These are phyloP conservation scores for Nasturtium officinale DNA, from an alignment of 345 rosid genomes.

Conservation along the genomic window DNA sequence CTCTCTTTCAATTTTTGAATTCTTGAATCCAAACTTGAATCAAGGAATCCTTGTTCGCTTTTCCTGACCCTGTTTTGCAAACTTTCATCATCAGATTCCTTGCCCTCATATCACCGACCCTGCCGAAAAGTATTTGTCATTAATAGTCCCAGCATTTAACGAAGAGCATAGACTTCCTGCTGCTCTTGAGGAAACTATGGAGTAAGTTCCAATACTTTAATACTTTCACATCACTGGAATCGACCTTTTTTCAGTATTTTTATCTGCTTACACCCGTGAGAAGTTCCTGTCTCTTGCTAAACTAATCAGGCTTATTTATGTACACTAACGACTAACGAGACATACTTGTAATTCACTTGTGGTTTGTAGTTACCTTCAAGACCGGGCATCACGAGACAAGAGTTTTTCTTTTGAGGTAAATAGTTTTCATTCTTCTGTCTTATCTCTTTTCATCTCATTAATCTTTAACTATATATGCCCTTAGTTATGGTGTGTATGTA, in stretches of 20 bases:
- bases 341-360: slow-evolving; percentile 20
- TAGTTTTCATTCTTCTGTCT: slow-evolving; percentile 15
- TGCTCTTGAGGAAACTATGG: slow-evolving; percentile 86
- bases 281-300: slow-evolving; percentile 21
- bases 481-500: not conserved
- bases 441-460: not conserved
- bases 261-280: slow-evolving; percentile 3
- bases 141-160: slow-evolving; percentile 87
- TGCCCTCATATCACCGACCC: slow-evolving; percentile 70
- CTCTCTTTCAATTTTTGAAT: not conserved
- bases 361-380: slow-evolving; percentile 77
- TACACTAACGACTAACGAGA: not conserved
- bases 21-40: not conserved
- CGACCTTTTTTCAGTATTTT: not conserved
- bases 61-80: no score
- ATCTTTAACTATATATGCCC: not conserved
- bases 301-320: slow-evolving; percentile 1
- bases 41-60: no score
- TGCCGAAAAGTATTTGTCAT: slow-evolving; percentile 76
- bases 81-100: slow-evolving; percentile 56
- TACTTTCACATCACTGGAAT: not conserved
- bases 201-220: slow-evolving; percentile 48
- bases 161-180: slow-evolving; percentile 93
- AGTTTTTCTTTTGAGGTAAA: slow-evolving; percentile 89
- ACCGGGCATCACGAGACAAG: slow-evolving; percentile 75